phyloP scores from a whole-genome alignment of 1,284 basidiomycete species.

The Leccinum cinnamomeum region DNA sequence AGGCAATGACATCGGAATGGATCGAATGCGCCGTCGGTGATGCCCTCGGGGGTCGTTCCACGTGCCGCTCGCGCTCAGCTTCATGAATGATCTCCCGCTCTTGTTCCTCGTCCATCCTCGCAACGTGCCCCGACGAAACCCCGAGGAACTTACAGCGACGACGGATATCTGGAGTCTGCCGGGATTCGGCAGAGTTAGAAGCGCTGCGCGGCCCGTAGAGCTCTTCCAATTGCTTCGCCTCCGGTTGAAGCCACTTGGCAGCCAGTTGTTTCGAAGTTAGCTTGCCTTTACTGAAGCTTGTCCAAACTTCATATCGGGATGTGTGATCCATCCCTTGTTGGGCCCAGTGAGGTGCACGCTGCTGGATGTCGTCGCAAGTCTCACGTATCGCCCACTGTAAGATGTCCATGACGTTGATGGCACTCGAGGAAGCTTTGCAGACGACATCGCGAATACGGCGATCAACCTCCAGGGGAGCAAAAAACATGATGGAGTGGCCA shows the following conservation, averaged over 20 bases:
- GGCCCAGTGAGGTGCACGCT: conserved; percentile 43
- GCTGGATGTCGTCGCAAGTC: conserved; percentile 44
- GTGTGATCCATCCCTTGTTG: conserved; percentile 46
- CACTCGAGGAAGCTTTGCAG: neutral
- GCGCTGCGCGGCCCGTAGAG: conserved; percentile 34
- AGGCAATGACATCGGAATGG: conserved; percentile 21
- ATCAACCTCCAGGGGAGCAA: neutral
- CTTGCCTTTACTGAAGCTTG: conserved; percentile 11
- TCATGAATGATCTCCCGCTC: conserved; percentile 45
- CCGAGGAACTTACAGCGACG: neutral
- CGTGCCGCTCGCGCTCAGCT: conserved; percentile 41
- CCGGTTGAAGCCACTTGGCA: conserved; percentile 38
- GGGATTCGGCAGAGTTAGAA: conserved; percentile 14
- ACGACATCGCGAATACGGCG: neutral
- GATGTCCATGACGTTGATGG: conserved; percentile 37
- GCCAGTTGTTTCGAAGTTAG: conserved; percentile 17
- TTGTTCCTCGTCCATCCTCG: conserved; percentile 10
- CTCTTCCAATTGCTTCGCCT: conserved; percentile 38
- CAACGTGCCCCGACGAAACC: neutral
- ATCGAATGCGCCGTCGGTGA: conserved; percentile 27
- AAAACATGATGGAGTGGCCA: neutral
- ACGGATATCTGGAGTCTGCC: neutral
- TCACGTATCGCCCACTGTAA: conserved; percentile 46
- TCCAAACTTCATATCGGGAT: conserved; percentile 37
- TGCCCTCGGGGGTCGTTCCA: conserved; percentile 35